These are phyloP conservation scores for Lepiota brunneoincarnata DNA, from an alignment of 768 basidiomycete genomes.

Conservation along the genomic window DNA sequence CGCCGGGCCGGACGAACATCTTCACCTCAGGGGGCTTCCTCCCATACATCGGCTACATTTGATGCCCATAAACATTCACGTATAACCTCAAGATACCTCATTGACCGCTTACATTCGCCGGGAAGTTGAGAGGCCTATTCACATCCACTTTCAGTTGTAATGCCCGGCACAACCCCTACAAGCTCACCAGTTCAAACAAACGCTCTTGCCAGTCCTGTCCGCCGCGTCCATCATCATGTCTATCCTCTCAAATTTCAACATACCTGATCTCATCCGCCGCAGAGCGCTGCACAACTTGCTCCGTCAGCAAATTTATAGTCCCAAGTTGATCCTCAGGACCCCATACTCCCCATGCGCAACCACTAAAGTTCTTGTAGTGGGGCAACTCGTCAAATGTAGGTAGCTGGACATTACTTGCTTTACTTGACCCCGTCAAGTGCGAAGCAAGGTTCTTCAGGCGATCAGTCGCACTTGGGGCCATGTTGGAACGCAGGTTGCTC, in stretches of 20 bases:
- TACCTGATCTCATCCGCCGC: slow-evolving; percentile 55
- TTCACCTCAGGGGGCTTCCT: slow-evolving; percentile 52
- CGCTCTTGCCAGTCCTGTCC: slow-evolving; percentile 46
- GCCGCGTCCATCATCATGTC: background rate
- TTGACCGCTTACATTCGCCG: slow-evolving; percentile 43
- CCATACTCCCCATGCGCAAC: slow-evolving; percentile 72
- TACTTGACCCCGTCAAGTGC: slow-evolving; percentile 18
- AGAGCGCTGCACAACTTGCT: slow-evolving; percentile 56
- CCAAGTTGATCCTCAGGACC: slow-evolving; percentile 64
- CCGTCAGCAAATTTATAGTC: slow-evolving; percentile 63
- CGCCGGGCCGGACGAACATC: slow-evolving; percentile 27
- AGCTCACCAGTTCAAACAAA: slow-evolving; percentile 62
- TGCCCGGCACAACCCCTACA: too few species aligned
- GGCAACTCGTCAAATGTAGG: slow-evolving; percentile 37
- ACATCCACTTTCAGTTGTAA: background rate
- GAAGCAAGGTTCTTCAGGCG: slow-evolving; percentile 27
- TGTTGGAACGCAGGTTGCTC: slow-evolving; percentile 4
- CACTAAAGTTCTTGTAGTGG: slow-evolving; percentile 49
- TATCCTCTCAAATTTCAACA: background rate
- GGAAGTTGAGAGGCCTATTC: slow-evolving; percentile 64
- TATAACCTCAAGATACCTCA: background rate
- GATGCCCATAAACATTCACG: background rate
- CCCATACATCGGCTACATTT: slow-evolving; percentile 51
- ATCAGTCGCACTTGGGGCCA: slow-evolving; percentile 22
- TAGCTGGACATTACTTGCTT: slow-evolving; percentile 13